Base-by-base conservation (phyloP, 2,329 filamentous ascomycete genomes). In the Curvularia spicifera region DNA sequence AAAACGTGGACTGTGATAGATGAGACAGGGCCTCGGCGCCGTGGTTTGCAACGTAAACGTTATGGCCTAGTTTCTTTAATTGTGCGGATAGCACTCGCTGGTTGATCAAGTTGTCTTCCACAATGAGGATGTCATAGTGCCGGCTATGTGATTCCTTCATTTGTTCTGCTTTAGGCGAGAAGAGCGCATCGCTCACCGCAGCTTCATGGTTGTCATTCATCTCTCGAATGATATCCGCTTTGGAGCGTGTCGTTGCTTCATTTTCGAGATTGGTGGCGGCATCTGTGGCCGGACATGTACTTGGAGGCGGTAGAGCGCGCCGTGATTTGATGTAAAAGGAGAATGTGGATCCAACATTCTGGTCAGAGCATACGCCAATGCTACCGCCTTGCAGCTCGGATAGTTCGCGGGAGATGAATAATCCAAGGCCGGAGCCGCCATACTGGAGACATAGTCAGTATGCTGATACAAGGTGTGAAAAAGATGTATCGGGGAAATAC, bases 61-160 rank as follows among this genome's bases (percentile, higher is more conserved):
- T 61, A 51, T 68, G 72, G n/a, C 71, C 70, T 3, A 61, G 33
- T 44, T 63, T 68, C 13, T 56, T 54, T 12, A 75, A 63, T n/a
- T 70, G 68, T n/a, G 67, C 61, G 3, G 53, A 54, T 4, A 71
- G 55, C 24, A 74, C 67, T 29, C 65, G 66, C 52, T 75, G 72
- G 47, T 75, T 75, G 28, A 75, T 67, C 24, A 73, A 56, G 40
- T 75, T 75, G 49, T 75, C 72, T 56, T 75, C 72, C 8, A 75
- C 72, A 28, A 71, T 56, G 5, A 71, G 61, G 8, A 64, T 60
- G 35, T 58, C 37, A 29, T 53, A 53, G 29, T 53, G 40, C 2
- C 20, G 20, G 0, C 46, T 31, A 8, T 53, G 10, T 35, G 4
- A 8, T 22, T 24, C 46, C 33, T 10, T 42, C 4, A 1, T 31